Evolutionary conservation across 1,284 basidiomycete species (phyloP).

Genomic region (Boletellus sp.): DNA sequence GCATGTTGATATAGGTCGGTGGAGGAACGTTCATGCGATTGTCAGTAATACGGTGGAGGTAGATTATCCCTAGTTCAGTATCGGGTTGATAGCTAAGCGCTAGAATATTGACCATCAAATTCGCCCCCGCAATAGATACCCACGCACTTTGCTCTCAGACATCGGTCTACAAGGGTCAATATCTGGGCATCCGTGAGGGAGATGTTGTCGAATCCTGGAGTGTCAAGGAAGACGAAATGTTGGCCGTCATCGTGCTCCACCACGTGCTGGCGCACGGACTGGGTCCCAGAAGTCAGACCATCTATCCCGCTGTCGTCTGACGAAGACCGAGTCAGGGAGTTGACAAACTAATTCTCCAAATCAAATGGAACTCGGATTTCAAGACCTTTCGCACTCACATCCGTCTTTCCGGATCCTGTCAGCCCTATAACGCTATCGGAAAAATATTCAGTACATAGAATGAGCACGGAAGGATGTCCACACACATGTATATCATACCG

Average conservation of each 20-base stretch:
- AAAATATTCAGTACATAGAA: background rate
- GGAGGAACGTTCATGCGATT: constrained; percentile 3
- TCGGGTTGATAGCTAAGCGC: background rate
- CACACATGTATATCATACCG: constrained; percentile 6
- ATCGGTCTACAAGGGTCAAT: background rate
- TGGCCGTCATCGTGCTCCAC: constrained; percentile 3
- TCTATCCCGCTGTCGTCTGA: background rate
- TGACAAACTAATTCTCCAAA: constrained; percentile 9
- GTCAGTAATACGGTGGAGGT: constrained; percentile 10
- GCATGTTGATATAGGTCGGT: background rate
- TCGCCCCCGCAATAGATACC: background rate
- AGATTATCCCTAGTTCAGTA: constrained; percentile 4
- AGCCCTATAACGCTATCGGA: constrained; percentile 6
- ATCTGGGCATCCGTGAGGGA: background rate
- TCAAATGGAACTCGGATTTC: background rate
- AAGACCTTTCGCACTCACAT: background rate
- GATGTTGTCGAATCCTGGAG: constrained; percentile 9
- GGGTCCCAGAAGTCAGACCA: background rate
- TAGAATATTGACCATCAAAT: background rate
- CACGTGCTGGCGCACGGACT: background rate
- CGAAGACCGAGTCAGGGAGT: background rate
- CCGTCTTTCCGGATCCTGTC: constrained; percentile 15
- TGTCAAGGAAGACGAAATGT: constrained; percentile 7
- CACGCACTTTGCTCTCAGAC: constrained; percentile 1
- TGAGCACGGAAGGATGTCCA: background rate